Percentiles rank a stretch among this genome's conserved stretches.
Evolutionary conservation across 1,284 basidiomycete genomes (phyloP).

Genomic region (Boletus semigastroideus): DNA sequence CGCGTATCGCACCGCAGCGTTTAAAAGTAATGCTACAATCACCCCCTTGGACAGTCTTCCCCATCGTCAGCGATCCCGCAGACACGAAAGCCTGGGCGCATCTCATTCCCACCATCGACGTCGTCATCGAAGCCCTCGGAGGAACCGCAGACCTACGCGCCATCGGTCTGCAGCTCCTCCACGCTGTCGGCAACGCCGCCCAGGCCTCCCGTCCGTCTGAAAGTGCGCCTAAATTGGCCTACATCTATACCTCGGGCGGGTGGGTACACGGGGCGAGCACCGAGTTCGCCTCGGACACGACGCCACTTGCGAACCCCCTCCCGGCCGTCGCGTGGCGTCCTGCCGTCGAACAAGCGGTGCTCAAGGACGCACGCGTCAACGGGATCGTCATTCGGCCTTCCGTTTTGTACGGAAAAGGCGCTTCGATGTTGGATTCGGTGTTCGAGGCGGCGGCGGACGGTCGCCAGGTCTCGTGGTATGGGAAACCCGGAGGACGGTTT

Average conservation of each 20-base stretch:
- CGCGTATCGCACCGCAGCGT: no score
- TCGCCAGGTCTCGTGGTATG: slow-evolving; percentile 38
- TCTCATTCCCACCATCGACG: no score
- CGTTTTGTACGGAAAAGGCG: no score
- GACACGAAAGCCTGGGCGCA: no score
- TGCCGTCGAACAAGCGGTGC: background rate
- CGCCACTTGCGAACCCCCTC: background rate
- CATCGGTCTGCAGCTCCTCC: no score
- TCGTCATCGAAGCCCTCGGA: no score
- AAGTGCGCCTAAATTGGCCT: background rate
- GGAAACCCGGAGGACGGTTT: slow-evolving; percentile 16
- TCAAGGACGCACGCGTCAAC: background rate
- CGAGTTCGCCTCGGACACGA: background rate
- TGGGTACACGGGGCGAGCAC: background rate
- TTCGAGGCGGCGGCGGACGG: background rate
- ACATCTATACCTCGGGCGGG: background rate
- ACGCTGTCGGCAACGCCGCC: no score
- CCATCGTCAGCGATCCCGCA: no score
- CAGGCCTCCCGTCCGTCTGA: no score
- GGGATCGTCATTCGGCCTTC: background rate
- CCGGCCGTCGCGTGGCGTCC: background rate
- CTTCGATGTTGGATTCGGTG: no score
- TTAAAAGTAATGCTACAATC: no score
- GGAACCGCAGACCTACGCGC: background rate
- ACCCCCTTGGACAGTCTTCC: no score